Conservation (phyloP, 2,329 filamentous ascomycete species). For the Atkinsonella texensis region DNA sequence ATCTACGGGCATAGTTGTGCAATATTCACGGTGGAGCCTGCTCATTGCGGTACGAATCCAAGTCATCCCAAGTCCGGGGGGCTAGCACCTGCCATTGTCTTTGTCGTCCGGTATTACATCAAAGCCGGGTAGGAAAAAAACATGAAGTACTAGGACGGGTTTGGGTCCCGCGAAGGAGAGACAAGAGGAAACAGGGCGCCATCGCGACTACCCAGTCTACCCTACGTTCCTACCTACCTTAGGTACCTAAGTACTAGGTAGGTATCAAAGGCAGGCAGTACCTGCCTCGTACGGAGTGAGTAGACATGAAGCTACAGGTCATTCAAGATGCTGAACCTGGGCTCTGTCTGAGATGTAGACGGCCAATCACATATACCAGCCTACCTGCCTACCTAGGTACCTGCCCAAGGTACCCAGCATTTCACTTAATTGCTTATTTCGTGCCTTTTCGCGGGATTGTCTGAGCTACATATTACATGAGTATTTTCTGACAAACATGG, state of each 20-base stretch:
- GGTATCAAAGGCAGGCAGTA: too few relatives aligned
- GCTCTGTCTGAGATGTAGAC: neutral
- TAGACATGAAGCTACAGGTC: too few relatives aligned
- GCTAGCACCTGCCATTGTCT: neutral
- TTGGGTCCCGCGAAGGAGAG: neutral
- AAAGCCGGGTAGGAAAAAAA: neutral
- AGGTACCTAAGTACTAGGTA: too few relatives aligned
- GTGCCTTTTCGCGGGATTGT: too few relatives aligned
- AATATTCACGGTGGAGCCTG: neutral
- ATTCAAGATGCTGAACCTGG: too few relatives aligned
- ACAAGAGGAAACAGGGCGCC: conserved; percentile 2
- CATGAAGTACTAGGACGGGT: neutral
- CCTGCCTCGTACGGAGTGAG: too few relatives aligned
- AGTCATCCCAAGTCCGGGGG: neutral
- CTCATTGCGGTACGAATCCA: neutral
- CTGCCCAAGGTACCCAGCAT: too few relatives aligned
- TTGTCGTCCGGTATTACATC: neutral
- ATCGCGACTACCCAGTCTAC: neutral
- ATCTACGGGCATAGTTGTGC: neutral
- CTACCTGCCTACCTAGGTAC: too few relatives aligned
- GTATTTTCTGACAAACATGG: too few relatives aligned
- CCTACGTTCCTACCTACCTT: neutral
- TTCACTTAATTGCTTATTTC: too few relatives aligned
- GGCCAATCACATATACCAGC: too few relatives aligned
- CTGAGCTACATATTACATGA: too few relatives aligned